A percentile compares a stretch with the other conserved stretches of the same genome.
phyloP scores from a whole-genome alignment of 2,329 filamentous ascomycete genomes.

The Periconia macrospinosa region DNA sequence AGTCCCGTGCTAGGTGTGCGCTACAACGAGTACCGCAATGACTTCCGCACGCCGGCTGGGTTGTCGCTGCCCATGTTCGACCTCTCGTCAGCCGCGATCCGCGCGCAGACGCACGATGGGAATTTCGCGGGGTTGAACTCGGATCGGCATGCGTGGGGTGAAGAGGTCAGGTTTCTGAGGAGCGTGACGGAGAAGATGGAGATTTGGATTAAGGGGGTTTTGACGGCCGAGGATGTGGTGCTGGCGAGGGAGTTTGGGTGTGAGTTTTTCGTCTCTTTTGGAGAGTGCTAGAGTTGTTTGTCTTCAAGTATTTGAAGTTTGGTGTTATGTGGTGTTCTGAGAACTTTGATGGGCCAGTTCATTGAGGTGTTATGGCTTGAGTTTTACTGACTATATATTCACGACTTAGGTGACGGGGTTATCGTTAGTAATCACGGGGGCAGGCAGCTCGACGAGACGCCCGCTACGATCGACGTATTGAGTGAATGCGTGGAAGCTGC shows the following conservation, averaged over 20 bases:
- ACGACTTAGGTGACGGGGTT: constrained; percentile 41
- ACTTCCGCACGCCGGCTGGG: constrained; percentile 26
- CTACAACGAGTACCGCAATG: constrained; percentile 28
- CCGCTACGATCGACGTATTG: constrained; percentile 36
- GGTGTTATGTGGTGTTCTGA: too few species aligned
- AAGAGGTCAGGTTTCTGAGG: constrained; percentile 15
- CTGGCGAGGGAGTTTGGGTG: constrained; percentile 47
- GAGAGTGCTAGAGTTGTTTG: too few species aligned
- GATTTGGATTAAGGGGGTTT: constrained; percentile 49
- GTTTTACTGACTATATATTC: too few species aligned
- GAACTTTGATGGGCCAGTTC: too few species aligned
- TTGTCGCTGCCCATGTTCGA: constrained; percentile 25
- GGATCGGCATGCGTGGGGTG: neutral
- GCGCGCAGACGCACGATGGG: constrained; percentile 5
- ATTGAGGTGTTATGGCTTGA: too few species aligned
- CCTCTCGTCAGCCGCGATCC: neutral
- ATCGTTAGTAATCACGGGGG: constrained; percentile 57
- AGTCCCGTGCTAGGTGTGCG: constrained; percentile 25
- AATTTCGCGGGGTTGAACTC: neutral
- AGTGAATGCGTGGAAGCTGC: constrained; percentile 64
- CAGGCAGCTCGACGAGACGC: constrained; percentile 52
- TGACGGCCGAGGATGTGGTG: constrained; percentile 45
- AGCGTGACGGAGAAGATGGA: constrained; percentile 21
- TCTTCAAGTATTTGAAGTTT: too few species aligned
- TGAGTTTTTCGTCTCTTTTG: too few species aligned